phyloP scores from a whole-genome alignment of 2,329 filamentous ascomycete species.

The Orbilia quercus region DNA sequence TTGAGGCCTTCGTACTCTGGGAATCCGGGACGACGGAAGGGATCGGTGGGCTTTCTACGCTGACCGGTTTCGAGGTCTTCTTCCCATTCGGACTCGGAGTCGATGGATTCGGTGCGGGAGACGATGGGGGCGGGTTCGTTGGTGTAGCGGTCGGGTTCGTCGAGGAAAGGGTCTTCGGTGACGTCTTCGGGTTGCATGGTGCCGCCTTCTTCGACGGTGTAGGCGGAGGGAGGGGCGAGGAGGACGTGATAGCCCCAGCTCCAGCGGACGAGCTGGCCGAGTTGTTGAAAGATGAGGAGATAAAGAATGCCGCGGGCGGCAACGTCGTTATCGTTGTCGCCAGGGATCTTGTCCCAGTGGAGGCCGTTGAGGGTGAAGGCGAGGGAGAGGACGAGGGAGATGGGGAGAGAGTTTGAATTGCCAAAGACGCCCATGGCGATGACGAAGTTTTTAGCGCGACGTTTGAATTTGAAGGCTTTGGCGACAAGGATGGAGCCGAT shows the following conservation, averaged over 20 bases:
- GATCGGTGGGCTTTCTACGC: slow-evolving; percentile 45
- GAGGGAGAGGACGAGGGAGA: slow-evolving; percentile 92
- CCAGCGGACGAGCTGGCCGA: slow-evolving; percentile 94
- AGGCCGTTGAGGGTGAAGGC: slow-evolving; percentile 91
- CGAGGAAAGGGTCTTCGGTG: slow-evolving; percentile 67
- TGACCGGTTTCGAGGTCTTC: slow-evolving; percentile 61
- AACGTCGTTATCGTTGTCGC: slow-evolving; percentile 95
- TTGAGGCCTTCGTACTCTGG: slow-evolving; percentile 47
- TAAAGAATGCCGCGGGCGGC: slow-evolving; percentile 94
- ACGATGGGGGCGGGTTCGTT: slow-evolving; percentile 65
- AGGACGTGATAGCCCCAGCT: slow-evolving; percentile 98
- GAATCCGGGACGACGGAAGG: slow-evolving; percentile 36
- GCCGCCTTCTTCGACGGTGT: slow-evolving; percentile 70
- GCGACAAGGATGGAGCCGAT: slow-evolving; percentile 77
- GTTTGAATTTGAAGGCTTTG: slow-evolving; percentile 81
- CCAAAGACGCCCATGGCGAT: slow-evolving; percentile 93
- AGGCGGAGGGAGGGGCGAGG: slow-evolving; percentile 82
- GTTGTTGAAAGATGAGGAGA: slow-evolving; percentile 94
- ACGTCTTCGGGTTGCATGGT: slow-evolving; percentile 64
- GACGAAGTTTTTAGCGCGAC: slow-evolving; percentile 90
- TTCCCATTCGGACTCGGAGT: slow-evolving; percentile 64
- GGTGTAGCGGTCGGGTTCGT: slow-evolving; percentile 61
- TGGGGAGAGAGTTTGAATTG: slow-evolving; percentile 97
- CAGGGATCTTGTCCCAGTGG: slow-evolving; percentile 90
- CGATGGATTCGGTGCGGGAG: slow-evolving; percentile 66